A percentile compares a stretch with the other conserved stretches of the same genome.
These are phyloP conservation scores for Fusarium secorum DNA, from an alignment of 2,329 filamentous ascomycete genomes.

Conservation along the genomic window DNA sequence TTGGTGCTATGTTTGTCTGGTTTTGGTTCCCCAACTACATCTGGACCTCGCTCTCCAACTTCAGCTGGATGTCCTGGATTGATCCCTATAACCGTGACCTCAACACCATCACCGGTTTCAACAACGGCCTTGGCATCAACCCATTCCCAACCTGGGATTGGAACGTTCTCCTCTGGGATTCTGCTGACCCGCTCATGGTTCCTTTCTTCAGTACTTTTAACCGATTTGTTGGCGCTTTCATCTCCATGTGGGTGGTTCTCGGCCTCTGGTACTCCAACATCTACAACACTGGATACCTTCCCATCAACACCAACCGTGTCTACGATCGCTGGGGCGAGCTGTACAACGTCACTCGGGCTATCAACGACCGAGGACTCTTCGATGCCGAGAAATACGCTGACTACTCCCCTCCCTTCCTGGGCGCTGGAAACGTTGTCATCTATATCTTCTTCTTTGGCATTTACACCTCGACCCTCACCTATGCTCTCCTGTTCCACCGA, in stretches of 20 bases:
- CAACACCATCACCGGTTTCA: constrained; percentile 54
- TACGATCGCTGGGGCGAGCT: constrained; percentile 57
- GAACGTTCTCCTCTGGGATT: constrained; percentile 56
- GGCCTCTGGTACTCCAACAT: constrained; percentile 66
- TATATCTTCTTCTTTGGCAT: constrained; percentile 65
- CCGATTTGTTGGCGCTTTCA: constrained; percentile 64
- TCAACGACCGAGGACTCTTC: constrained; percentile 55
- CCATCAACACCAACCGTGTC: constrained; percentile 60
- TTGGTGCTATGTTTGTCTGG: constrained; percentile 63
- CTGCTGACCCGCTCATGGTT: constrained; percentile 56
- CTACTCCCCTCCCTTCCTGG: constrained; percentile 62
- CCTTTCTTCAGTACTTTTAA: constrained; percentile 69
- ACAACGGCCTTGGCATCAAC: constrained; percentile 56
- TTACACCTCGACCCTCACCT: constrained; percentile 60
- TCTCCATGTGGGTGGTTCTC: constrained; percentile 62
- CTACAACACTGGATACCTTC: constrained; percentile 64
- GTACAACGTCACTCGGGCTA: constrained; percentile 56
- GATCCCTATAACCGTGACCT: constrained; percentile 54
- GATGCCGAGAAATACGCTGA: constrained; percentile 54
- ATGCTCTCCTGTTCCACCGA: constrained; percentile 60
- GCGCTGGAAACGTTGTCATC: constrained; percentile 58
- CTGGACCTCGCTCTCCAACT: constrained; percentile 59
- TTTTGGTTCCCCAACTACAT: constrained; percentile 67
- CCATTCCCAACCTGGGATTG: constrained; percentile 58
- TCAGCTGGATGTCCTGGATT: constrained; percentile 67